phyloP scores from a whole-genome alignment of 2,329 filamentous ascomycete genomes.

The Emmonsia crescens region DNA sequence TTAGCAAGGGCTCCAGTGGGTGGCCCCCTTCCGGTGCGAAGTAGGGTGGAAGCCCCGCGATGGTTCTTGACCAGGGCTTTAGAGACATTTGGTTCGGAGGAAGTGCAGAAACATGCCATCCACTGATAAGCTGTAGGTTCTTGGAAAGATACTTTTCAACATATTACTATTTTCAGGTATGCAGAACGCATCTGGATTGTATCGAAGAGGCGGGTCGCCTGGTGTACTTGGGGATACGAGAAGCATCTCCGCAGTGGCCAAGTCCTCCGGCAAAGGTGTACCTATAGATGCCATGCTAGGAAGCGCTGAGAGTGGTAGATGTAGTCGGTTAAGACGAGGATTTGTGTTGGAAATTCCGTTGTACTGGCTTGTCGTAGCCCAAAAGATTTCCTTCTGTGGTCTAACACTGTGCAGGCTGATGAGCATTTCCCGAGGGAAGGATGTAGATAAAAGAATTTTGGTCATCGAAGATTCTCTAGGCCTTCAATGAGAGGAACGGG shows the following conservation, averaged over 20 bases:
- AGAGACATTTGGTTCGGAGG: not conserved
- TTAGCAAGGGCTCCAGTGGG: not conserved
- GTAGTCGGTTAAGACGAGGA: not conserved
- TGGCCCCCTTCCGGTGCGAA: conserved; percentile 1
- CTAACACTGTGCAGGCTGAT: too few species aligned
- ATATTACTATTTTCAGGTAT: not conserved
- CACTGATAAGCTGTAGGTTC: not conserved
- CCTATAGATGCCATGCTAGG: not conserved
- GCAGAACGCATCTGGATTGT: not conserved
- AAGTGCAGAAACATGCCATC: conserved; percentile 2
- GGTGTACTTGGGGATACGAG: not conserved
- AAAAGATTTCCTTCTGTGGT: too few species aligned
- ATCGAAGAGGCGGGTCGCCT: too few species aligned
- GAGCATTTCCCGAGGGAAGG: too few species aligned
- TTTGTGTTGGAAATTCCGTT: not conserved
- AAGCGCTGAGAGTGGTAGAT: too few species aligned
- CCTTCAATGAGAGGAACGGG: too few species aligned
- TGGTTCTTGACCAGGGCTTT: conserved; percentile 17
- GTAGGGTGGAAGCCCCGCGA: conserved; percentile 13
- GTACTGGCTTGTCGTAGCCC: not conserved
- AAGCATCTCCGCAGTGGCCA: not conserved
- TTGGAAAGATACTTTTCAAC: not conserved
- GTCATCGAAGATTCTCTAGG: too few species aligned
- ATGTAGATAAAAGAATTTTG: too few species aligned
- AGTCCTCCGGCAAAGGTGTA: not conserved